These are phyloP conservation scores for Sonneratia caseolaris DNA, from an alignment of 345 rosid species.

Conservation along the genomic window DNA sequence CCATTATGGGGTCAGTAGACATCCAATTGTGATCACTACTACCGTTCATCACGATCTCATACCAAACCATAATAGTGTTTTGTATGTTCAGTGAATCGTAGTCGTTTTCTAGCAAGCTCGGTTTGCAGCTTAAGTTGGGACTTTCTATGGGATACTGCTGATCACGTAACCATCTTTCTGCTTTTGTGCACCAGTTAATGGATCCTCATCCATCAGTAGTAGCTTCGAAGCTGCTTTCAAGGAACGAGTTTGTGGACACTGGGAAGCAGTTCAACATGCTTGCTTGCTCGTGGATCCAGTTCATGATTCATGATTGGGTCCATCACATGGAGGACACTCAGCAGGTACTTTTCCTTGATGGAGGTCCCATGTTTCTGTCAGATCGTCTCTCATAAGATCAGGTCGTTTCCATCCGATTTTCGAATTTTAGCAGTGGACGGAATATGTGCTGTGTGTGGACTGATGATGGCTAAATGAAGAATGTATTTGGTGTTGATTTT, in stretches of 20 bases:
- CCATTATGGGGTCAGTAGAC: slow-evolving; percentile 29
- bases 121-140: neutral
- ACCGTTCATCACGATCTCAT: neutral
- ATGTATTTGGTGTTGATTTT: neutral
- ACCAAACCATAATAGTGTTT: too few relatives aligned
- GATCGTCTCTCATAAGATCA: too few relatives aligned
- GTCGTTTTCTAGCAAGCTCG: neutral
- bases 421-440: too few relatives aligned
- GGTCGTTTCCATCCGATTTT: too few relatives aligned
- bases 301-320: slow-evolving; percentile 87
- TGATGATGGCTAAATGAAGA: too few relatives aligned
- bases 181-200: slow-evolving; percentile 25
- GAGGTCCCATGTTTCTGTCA: neutral
- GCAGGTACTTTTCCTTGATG: slow-evolving; percentile 25
- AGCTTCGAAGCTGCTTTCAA: slow-evolving; percentile 52
- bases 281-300: slow-evolving; percentile 74
- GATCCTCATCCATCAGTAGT: slow-evolving; percentile 76
- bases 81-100: neutral
- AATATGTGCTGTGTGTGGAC: neutral
- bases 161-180: neutral
- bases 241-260: slow-evolving; percentile 41
- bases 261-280: slow-evolving; percentile 70
- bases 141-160: neutral
- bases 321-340: slow-evolving; percentile 69
- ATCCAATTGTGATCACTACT: neutral